Base-by-base conservation (phyloP, 805 yeast species). In the Geotrichum ghanense region DNA sequence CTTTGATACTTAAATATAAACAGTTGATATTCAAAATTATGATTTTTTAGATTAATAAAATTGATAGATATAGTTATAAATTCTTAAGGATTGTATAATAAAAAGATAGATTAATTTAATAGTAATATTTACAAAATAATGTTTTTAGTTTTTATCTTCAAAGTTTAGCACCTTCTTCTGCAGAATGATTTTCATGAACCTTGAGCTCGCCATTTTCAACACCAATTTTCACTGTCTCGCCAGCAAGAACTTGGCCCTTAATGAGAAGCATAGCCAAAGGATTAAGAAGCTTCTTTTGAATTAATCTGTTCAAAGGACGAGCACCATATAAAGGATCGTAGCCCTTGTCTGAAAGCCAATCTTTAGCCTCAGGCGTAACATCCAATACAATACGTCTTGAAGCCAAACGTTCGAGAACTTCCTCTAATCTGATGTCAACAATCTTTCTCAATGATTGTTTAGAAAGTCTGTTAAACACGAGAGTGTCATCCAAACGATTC, bases 251-350 rank as follows among this genome's bases (percentile, higher is more conserved):
- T 56, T 83, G 83, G 2, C 97, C 97, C 59, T 79, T 79, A 51
- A 92, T 76, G 70, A 92, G 61, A 56, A 74, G 68, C 57, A 76
- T 72, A 2, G 97, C 95, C 76, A 92, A 73, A 21, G 97, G 95
- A 61, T 89, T 89, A 63, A 92, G 70, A n/a, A 92, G 61, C 51
- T 74, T 67, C 68, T 82, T 85, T 62, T 88, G 95, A 50, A 90
- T 79, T 45, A 88, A 73, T 57, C 98, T 76, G 70, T 92, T 90
- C 63, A 92, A 73, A 9, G 98, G 98, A 60, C 98, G 77, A 0
- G 98, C 98, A 55, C 98, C 98, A 59, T 90, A 92, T 40, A 81
- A 64, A 25, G 86, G 84, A 59, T 90, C 97, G 62, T 90, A 92
- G 2, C 98, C 98, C 53, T 83, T 71, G 23, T 81, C 79, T 3